Base-by-base conservation (phyloP, 1,284 basidiomycete genomes). In the Thecaphora thlaspeos region DNA sequence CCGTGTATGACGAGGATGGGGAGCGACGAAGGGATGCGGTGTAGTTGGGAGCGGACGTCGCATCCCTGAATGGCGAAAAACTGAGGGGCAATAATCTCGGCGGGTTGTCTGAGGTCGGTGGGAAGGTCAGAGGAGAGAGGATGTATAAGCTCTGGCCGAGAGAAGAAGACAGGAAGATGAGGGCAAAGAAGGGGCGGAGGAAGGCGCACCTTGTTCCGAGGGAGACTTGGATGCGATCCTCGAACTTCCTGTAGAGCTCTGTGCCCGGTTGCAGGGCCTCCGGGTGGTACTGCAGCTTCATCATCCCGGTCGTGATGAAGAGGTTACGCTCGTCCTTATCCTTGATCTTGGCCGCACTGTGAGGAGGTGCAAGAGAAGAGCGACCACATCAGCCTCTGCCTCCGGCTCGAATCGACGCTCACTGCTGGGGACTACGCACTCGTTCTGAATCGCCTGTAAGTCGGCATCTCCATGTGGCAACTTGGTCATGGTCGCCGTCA, bases 401-500 rank as follows among this genome's bases (percentile, higher is more conserved):
- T n/a, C n/a, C n/a, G n/a, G n/a, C n/a, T n/a, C n/a, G n/a, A n/a
- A n/a, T n/a, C n/a, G n/a, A n/a, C 15, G 37, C 37, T 28, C 26
- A 28, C 26, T n/a, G 37, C 7, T 9, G 34, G 43, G 54, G 44
- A 10, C 55, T 22, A 38, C 66, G 54, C 40, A 22, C 55, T 41
- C 54, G 30, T 32, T 44, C 22, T 59, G 53, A 23, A 68, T 39
- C 14, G 52, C 30, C 9, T 46, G 30, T 0, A 45, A 36, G 15
- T 56, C 39, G 30, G 69, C 61, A 19, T 75, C 72, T 8, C 68
- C 68, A 1, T 55, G 46, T 2, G 75, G 75, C 17, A 72, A 41
- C 46, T 75, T 76, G 22, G 65, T 53, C 62, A 76, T 76, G 9
- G 75, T 77, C 1, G 72, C 63, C 0, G 63, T 44, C 2, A 77